Evolutionary conservation across 2,329 filamentous ascomycete species (phyloP), one percentile per base, ranked within the genome.

Genomic region (Emmonsiellopsis sp.): DNA sequence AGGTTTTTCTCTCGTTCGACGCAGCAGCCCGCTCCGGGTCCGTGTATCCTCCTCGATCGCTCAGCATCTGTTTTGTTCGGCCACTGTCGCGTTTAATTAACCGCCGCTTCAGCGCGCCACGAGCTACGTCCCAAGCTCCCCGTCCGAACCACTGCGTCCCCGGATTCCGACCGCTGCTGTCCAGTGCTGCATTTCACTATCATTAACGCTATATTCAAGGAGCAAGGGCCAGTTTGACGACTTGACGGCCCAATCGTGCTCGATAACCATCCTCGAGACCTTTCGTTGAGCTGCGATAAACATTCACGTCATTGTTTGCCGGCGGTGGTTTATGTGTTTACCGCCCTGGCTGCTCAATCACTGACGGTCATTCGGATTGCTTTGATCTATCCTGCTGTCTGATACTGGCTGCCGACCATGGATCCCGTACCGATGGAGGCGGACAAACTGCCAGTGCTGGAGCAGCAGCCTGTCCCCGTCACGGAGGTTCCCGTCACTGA

Each of bases 401-500:
- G 36, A 17, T 17, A 27, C 36, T 49, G 36, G 21, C 14, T 21
- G 36, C 21, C 36, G 36, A 53, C 52, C 17, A 59, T 59, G 57
- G 57, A 59, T n/a, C 42, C 53, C 39, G 36, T 42, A 33, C 52
- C 47, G 27, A 49, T 45, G 34, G 56, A 56, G 9, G 27, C 44
- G 21, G 56, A 55, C 32, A 55, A 54, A 51, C 49, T 54, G 31
- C 52, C 49, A 14, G 42, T 55, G 32, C 52, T 55, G 47, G 53
- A 58, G 42, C 51, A 55, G 17, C 50, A 40, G 10, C 33, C 42
- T 8, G 50, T 33, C n/a, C 33, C 50, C 9, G 42, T 14, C 13
- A 46, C 42, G 14, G 27, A 11, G 27, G 42, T 17, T n/a, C 46
- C 34, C 31, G 21, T 40, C 34, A 36, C 37, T 10, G 7, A 33